Percentiles rank a stretch among this genome's conserved stretches.
phyloP scores from a whole-genome alignment of 2,329 filamentous ascomycete species.

The Ophiobolus disseminans region DNA sequence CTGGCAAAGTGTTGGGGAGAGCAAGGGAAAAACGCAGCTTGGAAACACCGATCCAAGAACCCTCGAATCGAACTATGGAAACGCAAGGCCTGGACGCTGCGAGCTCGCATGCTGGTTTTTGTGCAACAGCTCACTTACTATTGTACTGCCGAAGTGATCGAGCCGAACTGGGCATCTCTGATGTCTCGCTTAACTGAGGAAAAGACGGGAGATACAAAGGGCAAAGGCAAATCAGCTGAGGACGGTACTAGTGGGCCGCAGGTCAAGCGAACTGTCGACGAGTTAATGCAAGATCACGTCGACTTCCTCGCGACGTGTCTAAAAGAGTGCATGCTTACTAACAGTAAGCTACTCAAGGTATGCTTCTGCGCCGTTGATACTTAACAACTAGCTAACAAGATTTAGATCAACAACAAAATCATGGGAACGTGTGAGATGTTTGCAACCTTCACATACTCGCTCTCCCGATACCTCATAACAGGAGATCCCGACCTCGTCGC shows the following conservation, averaged over 20 bases:
- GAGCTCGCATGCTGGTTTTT: conserved; percentile 94
- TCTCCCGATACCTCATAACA: conserved; percentile 83
- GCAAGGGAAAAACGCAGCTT: conserved; percentile 79
- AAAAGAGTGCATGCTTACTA: conserved; percentile 99
- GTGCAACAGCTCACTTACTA: conserved; percentile 97
- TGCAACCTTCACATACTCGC: conserved; percentile 84
- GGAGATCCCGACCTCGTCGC: conserved; percentile 79
- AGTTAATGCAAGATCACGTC: conserved; percentile 98
- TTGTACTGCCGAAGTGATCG: conserved; percentile 95
- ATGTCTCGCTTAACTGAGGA: conserved; percentile 79
- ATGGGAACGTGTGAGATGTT: conserved; percentile 97
- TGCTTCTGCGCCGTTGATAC: conserved; percentile 35
- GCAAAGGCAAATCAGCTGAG: conserved; percentile 38
- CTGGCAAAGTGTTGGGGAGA: conserved; percentile 89
- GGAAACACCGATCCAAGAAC: conserved; percentile 80
- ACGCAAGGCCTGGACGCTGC: conserved; percentile 85
- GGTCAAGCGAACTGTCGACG: conserved; percentile 84
- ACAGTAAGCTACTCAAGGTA: conserved; percentile 91
- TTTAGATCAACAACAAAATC: conserved; percentile 92
- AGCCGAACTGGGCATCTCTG: conserved; percentile 94
- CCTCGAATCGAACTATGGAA: conserved; percentile 88
- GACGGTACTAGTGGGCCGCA: conserved; percentile 48
- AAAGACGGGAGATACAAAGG: conserved; percentile 59
- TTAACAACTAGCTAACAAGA: conserved; percentile 8
- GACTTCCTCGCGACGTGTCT: conserved; percentile 97